Percentiles rank a stretch among this genome's conserved stretches.
Conservation (phyloP, 176 grass and related monocot genomes). For the Olyra latifolia region DNA sequence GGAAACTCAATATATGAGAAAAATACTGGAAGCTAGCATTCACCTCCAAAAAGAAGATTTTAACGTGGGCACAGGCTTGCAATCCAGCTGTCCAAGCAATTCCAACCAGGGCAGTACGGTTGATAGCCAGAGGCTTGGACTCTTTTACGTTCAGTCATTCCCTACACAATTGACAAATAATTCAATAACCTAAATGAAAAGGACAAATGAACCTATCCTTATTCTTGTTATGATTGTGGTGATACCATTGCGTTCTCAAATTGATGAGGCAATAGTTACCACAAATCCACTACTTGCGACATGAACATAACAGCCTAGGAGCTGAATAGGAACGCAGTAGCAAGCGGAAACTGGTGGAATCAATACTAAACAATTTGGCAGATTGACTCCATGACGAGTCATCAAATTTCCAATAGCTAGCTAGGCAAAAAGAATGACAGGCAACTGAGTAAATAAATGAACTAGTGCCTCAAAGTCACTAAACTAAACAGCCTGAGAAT, state of each 20-base stretch:
- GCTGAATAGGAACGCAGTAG: not conserved
- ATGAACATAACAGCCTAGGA: not conserved
- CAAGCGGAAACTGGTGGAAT: not conserved
- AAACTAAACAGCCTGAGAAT: not conserved
- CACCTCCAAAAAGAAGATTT: conserved; percentile 29
- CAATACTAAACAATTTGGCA: not conserved
- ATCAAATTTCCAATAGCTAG: conserved; percentile 5
- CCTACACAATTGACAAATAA: conserved; percentile 29
- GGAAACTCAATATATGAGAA: not conserved
- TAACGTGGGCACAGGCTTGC: conserved; percentile 29
- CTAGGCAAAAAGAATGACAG: not conserved
- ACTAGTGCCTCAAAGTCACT: not conserved
- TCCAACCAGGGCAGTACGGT: conserved; percentile 17
- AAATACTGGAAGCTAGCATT: conserved; percentile 8
- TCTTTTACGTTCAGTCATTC: conserved; percentile 32
- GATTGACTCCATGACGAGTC: not conserved
- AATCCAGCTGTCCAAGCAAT: conserved; percentile 34
- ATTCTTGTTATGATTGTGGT: not conserved
- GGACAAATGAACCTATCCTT: not conserved
- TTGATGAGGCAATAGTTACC: not conserved
- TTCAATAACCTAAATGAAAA: conserved; percentile 8
- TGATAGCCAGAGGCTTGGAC: conserved; percentile 25
- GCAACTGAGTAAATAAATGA: not conserved
- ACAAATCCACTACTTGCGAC: not conserved
- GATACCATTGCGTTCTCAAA: not conserved